Conservation (phyloP, 768 basidiomycete genomes). For the Suillus discolor region DNA sequence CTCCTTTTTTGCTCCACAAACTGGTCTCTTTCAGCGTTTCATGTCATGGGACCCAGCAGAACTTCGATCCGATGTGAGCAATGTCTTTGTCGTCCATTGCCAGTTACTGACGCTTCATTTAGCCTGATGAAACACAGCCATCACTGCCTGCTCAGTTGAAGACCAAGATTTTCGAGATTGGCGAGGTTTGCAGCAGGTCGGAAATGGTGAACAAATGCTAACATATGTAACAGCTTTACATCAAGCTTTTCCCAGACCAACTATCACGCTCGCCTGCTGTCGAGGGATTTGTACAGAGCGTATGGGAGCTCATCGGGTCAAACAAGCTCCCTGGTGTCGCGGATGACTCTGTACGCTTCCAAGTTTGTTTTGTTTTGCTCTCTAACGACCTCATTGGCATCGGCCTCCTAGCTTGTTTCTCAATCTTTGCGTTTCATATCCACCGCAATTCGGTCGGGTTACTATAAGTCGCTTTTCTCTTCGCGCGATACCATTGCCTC, state of each 20-base stretch:
- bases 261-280: constrained; percentile 64
- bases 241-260: constrained; percentile 83
- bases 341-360: constrained; percentile 65
- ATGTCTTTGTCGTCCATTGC: constrained; percentile 4
- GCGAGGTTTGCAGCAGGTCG: constrained; percentile 57
- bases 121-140: constrained; percentile 82
- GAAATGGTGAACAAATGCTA: constrained; percentile 2
- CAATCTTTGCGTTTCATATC: constrained; percentile 91
- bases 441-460: constrained; percentile 86
- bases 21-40: constrained; percentile 79
- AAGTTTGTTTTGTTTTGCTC: neutral
- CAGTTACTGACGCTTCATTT: constrained; percentile 15
- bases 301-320: constrained; percentile 83
- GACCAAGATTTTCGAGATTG: constrained; percentile 87
- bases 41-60: constrained; percentile 76
- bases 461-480: constrained; percentile 81
- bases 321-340: constrained; percentile 70
- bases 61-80: constrained; percentile 64
- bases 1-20: constrained; percentile 74
- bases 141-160: constrained; percentile 91
- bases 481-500: constrained; percentile 77
- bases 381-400: neutral
- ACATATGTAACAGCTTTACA: constrained; percentile 56
- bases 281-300: constrained; percentile 75
- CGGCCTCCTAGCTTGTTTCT: constrained; percentile 68